Evolutionary conservation across 768 basidiomycete species (phyloP).

Genomic region (Lactarius pseudohatsudake): DNA sequence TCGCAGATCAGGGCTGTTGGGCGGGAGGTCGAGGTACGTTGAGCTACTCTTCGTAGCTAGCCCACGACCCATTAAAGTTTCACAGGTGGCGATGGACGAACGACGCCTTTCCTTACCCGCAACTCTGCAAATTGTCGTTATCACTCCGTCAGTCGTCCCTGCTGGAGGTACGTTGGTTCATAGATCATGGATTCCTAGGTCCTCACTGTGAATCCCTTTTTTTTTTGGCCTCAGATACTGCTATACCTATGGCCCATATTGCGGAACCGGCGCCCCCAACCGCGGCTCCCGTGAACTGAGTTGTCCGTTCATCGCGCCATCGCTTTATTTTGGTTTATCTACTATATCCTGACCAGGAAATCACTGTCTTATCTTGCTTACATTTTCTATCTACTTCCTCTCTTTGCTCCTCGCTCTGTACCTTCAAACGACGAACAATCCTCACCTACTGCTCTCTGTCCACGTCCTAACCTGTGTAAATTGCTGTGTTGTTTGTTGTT

Average conservation of each 20-base stretch:
- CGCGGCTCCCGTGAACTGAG: not conserved
- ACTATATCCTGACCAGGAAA: not conserved
- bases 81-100: constrained; percentile 3
- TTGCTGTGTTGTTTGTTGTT: not conserved
- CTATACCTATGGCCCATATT: not conserved
- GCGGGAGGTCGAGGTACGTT: not conserved
- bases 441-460: not conserved
- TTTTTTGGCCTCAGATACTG: not conserved
- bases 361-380: not conserved
- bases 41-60: too few relatives aligned
- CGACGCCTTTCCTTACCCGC: not conserved
- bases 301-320: not conserved
- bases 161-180: not conserved
- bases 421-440: not conserved
- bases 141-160: not conserved
- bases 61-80: not conserved
- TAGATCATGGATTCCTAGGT: not conserved
- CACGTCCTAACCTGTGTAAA: not conserved
- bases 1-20: not conserved
- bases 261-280: not conserved
- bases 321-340: not conserved
- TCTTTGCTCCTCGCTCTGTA: not conserved
- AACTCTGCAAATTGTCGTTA: not conserved
- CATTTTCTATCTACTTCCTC: not conserved
- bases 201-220: not conserved